A percentile compares a stretch with the other conserved stretches of the same genome.
phyloP scores from a whole-genome alignment of 2,329 filamentous ascomycete genomes.

The Penicillium fuscoglaucum region DNA sequence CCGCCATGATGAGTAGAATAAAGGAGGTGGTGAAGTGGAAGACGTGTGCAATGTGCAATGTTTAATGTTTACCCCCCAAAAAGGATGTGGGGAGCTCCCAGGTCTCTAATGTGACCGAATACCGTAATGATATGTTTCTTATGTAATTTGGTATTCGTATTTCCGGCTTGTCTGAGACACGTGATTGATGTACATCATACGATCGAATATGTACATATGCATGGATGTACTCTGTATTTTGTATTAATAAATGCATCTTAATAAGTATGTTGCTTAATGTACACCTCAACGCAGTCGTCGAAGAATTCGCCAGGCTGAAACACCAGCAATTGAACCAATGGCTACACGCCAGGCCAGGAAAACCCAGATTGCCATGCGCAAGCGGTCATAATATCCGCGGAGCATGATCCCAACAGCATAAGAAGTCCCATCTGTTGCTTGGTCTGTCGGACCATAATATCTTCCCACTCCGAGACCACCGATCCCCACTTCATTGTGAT shows the following conservation, averaged over 20 bases:
- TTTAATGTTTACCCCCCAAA: neutral
- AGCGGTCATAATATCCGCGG: constrained; percentile 45
- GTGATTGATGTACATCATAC: neutral
- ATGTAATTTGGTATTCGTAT: constrained; percentile 1
- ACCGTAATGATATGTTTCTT: constrained; percentile 2
- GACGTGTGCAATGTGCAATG: neutral
- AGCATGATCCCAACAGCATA: constrained; percentile 46
- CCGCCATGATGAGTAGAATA: constrained; percentile 51
- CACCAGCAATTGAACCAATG: constrained; percentile 31
- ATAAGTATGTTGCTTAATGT: neutral
- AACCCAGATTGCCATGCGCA: constrained; percentile 43
- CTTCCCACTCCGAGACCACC: constrained; percentile 40
- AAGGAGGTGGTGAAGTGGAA: neutral
- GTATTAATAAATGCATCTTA: no score
- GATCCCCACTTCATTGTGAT: constrained; percentile 41
- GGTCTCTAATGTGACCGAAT: neutral
- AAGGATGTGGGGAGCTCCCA: constrained; percentile 1
- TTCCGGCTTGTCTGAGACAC: neutral
- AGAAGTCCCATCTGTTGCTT: constrained; percentile 26
- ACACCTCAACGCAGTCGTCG: constrained; percentile 17
- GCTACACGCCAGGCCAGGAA: constrained; percentile 42
- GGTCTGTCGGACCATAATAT: constrained; percentile 32
- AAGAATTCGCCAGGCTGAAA: constrained; percentile 33
- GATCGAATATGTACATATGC: neutral
- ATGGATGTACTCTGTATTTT: no score